These are phyloP conservation scores for Monilinia fructicola DNA, from an alignment of 2,329 filamentous ascomycete genomes.

Conservation along the genomic window DNA sequence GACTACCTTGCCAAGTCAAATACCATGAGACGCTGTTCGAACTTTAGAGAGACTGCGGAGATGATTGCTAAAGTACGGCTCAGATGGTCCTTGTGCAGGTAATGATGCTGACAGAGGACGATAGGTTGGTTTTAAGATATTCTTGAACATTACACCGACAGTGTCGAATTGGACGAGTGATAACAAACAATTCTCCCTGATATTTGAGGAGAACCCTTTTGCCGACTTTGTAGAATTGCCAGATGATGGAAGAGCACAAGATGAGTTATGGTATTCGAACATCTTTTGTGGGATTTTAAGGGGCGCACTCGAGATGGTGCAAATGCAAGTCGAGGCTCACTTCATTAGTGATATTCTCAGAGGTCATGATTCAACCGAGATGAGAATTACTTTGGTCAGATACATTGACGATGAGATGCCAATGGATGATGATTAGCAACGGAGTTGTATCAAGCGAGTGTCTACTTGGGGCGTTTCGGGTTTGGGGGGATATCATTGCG, in stretches of 20 bases:
- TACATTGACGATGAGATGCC: constrained; percentile 98
- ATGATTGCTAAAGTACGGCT: constrained; percentile 80
- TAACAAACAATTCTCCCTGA: constrained; percentile 91
- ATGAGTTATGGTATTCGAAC: constrained; percentile 98
- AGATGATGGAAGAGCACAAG: constrained; percentile 91
- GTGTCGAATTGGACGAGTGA: constrained; percentile 96
- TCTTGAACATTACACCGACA: constrained; percentile 91
- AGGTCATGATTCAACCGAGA: constrained; percentile 95
- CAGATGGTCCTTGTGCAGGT: not conserved
- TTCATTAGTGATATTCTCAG: constrained; percentile 92
- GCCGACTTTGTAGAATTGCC: constrained; percentile 97
- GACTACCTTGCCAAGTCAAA: constrained; percentile 97
- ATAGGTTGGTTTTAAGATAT: constrained; percentile 97
- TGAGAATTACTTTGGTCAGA: constrained; percentile 86
- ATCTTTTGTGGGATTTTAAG: constrained; percentile 91
- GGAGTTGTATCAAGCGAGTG: not conserved
- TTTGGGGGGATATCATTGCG: constrained; percentile 14
- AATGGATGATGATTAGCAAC: constrained; percentile 79
- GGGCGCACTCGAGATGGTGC: constrained; percentile 95
- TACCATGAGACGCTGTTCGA: constrained; percentile 81
- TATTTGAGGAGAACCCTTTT: constrained; percentile 95
- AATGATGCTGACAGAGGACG: constrained; percentile 7
- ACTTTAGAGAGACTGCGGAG: constrained; percentile 94
- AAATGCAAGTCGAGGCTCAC: constrained; percentile 97
- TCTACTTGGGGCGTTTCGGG: constrained; percentile 19